These are phyloP conservation scores for Aureobasidium musti DNA, from an alignment of 2,329 filamentous ascomycete species.

Conservation along the genomic window DNA sequence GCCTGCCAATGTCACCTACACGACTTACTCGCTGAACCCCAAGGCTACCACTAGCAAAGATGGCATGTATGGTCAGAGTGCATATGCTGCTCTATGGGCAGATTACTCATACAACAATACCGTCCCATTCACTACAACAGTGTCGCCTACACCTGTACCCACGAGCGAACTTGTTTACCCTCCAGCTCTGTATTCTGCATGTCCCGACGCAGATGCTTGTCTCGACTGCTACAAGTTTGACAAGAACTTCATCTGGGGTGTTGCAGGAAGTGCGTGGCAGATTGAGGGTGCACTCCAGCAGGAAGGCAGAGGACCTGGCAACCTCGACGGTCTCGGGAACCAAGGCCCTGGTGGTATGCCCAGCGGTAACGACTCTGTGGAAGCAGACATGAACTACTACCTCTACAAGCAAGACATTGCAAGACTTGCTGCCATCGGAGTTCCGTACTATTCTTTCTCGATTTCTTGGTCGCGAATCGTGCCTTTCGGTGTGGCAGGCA, in stretches of 20 bases:
- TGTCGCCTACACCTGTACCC: constrained; percentile 57
- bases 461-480: constrained; percentile 52
- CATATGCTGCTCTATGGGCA: constrained; percentile 40
- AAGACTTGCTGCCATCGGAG: constrained; percentile 39
- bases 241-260: constrained; percentile 44
- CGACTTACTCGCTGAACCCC: constrained; percentile 7
- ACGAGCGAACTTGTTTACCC: constrained; percentile 59
- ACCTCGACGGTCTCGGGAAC: constrained; percentile 33
- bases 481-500: constrained; percentile 47
- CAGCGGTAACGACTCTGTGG: background rate
- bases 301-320: constrained; percentile 33
- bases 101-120: background rate
- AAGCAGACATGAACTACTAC: constrained; percentile 55
- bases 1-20: constrained; percentile 7
- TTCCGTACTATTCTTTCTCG: constrained; percentile 44
- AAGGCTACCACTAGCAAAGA: background rate
- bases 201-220: constrained; percentile 37
- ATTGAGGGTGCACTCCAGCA: constrained; percentile 34
- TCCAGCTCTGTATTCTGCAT: constrained; percentile 53
- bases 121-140: constrained; percentile 47
- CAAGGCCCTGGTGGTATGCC: constrained; percentile 45
- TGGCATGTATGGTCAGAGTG: constrained; percentile 43
- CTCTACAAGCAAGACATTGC: constrained; percentile 53
- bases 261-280: constrained; percentile 34
- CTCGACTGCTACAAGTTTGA: constrained; percentile 54